A percentile compares a stretch with the other conserved stretches of the same genome.
These are phyloP conservation scores for Pouteria glomerata DNA, from an alignment of 148 eudicot genomes.

Conservation along the genomic window DNA sequence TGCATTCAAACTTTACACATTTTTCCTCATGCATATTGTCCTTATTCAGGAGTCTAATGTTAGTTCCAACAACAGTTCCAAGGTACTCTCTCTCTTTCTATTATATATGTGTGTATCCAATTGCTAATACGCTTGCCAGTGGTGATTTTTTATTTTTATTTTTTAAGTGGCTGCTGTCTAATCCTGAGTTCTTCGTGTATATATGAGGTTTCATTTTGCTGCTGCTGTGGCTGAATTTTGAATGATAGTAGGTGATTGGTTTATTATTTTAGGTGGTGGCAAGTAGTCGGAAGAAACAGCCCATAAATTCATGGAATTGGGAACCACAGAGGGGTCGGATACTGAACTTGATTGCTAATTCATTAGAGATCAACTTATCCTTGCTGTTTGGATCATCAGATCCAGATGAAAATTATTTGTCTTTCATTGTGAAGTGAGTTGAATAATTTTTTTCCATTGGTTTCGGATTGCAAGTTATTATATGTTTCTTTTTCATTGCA, in stretches of 20 bases:
- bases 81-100: constrained; percentile 30
- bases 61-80: constrained; percentile 33
- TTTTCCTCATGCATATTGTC: constrained; percentile 64
- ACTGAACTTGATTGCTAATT: constrained; percentile 74
- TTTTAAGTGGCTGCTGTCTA: no score
- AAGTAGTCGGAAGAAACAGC: constrained; percentile 61
- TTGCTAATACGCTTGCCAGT: no score
- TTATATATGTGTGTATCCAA: background rate
- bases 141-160: no score
- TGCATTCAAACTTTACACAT: constrained; percentile 80
- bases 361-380: constrained; percentile 78
- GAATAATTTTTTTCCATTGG: background rate
- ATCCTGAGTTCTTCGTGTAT: constrained; percentile 1
- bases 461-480: background rate
- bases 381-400: constrained; percentile 86
- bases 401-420: constrained; percentile 86
- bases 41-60: constrained; percentile 48
- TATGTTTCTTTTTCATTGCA: constrained; percentile 5
- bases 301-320: constrained; percentile 88
- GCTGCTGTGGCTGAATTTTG: background rate
- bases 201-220: background rate
- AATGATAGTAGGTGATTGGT: background rate
- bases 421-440: constrained; percentile 83
- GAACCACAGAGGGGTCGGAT: constrained; percentile 73
- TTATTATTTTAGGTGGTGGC: constrained; percentile 45